Base-by-base conservation (phyloP, 805 yeast genomes). In the Candida berthetii region DNA sequence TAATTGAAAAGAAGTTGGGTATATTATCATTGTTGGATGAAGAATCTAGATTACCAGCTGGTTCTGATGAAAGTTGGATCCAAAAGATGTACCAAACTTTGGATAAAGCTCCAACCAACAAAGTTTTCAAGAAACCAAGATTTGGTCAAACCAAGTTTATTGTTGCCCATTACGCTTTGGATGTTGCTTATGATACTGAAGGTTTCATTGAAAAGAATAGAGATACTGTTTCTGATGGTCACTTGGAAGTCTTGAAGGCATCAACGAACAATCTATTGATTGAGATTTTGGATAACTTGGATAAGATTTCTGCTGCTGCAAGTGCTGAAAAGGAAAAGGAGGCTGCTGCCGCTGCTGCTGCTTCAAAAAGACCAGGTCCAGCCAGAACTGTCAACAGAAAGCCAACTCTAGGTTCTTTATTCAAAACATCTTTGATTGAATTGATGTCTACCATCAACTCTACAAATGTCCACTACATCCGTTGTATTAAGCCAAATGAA, bases 401-500 rank as follows among this genome's bases (percentile, higher is more conserved):
- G 59, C 97, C 97, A 40, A 91, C 99, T 1, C 72, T 91, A 47
- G 99, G 98, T 27, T 85, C 95, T 3, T 88, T 91, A 62, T 91
- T 91, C 75, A 91, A 91, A 61, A 80, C 80, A 42, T 91, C 97
- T 2, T 74, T 91, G 64, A 85, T 89, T 53, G 97, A 91, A 54
- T 76, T 91, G 50, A 91, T 93, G 99, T 68, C 67, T 31, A 91
- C 98, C 1, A 91, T 91, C 44, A 80, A 91, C 61, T 85, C 96
- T 1, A 91, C 98, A 2, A 91, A 93, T 61, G 99, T 84, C 31
- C 99, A 91, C 62, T 91, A 91, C 58, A 91, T 91, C 59, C 83
- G 99, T 60, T 91, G 99, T 72, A 91, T 93, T 60, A 91, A 91
- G 64, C 98, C 99, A 6, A 91, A 91, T 61, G 96, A 89, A 55